phyloP scores from a whole-genome alignment of 257 asterid species.

The Fraxinus cuspidata region DNA sequence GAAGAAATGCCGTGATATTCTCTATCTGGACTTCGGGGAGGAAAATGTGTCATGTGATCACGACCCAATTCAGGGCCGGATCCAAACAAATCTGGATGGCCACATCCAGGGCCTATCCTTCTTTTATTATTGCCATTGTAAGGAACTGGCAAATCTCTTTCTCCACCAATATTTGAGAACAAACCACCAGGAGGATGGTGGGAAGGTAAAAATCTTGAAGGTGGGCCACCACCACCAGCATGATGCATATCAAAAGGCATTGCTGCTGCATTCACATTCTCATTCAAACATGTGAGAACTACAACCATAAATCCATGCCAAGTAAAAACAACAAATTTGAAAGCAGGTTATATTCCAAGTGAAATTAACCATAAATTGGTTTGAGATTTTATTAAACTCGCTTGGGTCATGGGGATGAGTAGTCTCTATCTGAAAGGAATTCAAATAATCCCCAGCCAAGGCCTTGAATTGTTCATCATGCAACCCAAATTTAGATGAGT shows the following conservation, averaged over 20 bases:
- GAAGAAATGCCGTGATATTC: conserved; percentile 54
- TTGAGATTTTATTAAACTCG: conserved; percentile 24
- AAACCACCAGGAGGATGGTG: conserved; percentile 44
- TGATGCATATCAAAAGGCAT: conserved; percentile 48
- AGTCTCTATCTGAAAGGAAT: conserved; percentile 45
- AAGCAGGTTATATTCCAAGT: background rate
- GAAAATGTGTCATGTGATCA: conserved; percentile 45
- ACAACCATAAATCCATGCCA: conserved; percentile 2
- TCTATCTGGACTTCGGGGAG: conserved; percentile 50
- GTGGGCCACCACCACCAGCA: conserved; percentile 45
- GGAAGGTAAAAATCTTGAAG: conserved; percentile 51
- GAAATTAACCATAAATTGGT: background rate
- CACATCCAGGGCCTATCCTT: conserved; percentile 25
- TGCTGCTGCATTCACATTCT: conserved; percentile 38
- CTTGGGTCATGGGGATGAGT: conserved; percentile 57
- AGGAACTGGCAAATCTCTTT: conserved; percentile 28
- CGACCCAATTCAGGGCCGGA: conserved; percentile 53
- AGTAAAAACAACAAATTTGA: background rate
- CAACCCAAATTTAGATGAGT: conserved; percentile 43
- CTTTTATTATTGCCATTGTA: conserved; percentile 13
- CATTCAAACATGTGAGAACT: conserved; percentile 22
- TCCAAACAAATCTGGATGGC: conserved; percentile 41
- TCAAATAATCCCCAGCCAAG: conserved; percentile 44
- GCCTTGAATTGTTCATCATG: conserved; percentile 56
- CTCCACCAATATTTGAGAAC: conserved; percentile 19